phyloP scores from a whole-genome alignment of 1,139 yeast genomes.

The Hyphopichia pseudoburtonii region DNA sequence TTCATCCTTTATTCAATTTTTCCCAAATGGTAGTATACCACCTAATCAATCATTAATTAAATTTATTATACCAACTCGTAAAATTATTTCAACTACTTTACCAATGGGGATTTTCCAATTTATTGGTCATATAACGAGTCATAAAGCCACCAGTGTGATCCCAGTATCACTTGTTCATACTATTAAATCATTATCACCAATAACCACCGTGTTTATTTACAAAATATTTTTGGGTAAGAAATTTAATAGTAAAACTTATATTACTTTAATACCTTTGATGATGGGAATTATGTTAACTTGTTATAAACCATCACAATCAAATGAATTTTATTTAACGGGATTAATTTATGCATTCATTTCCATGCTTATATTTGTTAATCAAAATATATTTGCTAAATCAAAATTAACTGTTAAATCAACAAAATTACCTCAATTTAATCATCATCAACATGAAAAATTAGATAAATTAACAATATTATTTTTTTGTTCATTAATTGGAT shows the following conservation, averaged over 20 bases:
- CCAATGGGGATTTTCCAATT: constrained; percentile 96
- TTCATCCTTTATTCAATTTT: constrained; percentile 24
- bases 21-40: constrained; percentile 66
- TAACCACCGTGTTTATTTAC: constrained; percentile 82
- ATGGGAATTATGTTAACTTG: constrained; percentile 86
- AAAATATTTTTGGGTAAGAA: constrained; percentile 55
- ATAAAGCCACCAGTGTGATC: constrained; percentile 81
- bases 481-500: constrained; percentile 83
- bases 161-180: constrained; percentile 94
- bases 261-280: constrained; percentile 74
- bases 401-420: constrained; percentile 54
- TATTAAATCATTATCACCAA: constrained; percentile 84
- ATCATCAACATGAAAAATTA: constrained; percentile 41
- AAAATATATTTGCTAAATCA: constrained; percentile 86
- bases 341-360: constrained; percentile 74
- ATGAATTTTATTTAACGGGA: constrained; percentile 56
- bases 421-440: constrained; percentile 20
- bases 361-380: constrained; percentile 84
- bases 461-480: constrained; percentile 83
- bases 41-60: constrained; percentile 17
- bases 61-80: constrained; percentile 52
- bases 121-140: constrained; percentile 84
- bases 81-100: constrained; percentile 64
- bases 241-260: constrained; percentile 66
- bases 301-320: constrained; percentile 36